phyloP scores from a whole-genome alignment of 108 stramenopile species.

The Chaetoceros tenuissimus region DNA sequence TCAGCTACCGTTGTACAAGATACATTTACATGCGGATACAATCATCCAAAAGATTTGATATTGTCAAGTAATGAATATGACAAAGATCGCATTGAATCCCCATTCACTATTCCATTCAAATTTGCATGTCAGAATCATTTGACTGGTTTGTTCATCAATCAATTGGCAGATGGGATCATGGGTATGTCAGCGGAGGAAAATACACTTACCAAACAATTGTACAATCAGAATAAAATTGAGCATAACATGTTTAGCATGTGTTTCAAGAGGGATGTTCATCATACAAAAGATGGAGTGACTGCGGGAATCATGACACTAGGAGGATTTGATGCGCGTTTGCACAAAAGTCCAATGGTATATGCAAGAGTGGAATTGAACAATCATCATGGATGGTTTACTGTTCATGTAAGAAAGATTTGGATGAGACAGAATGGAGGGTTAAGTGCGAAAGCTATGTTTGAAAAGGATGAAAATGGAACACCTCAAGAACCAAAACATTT shows the following conservation, averaged over 20 bases:
- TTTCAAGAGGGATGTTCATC: constrained; percentile 56
- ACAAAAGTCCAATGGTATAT: constrained; percentile 81
- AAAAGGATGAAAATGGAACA: constrained; percentile 16
- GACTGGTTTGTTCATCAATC: constrained; percentile 72
- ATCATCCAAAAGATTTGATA: constrained; percentile 27
- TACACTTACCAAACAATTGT: constrained; percentile 81
- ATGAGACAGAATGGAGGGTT: constrained; percentile 47
- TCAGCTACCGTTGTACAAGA: constrained; percentile 39
- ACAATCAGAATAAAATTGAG: constrained; percentile 49
- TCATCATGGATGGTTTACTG: constrained; percentile 83
- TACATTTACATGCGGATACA: constrained; percentile 31
- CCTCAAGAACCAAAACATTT: constrained; percentile 31
- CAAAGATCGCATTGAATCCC: constrained; percentile 47
- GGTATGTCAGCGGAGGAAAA: constrained; percentile 78
- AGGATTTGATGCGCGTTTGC: constrained; percentile 63
- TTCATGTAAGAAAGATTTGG: constrained; percentile 64
- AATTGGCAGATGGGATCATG: constrained; percentile 93
- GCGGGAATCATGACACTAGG: constrained; percentile 81
- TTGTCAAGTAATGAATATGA: constrained; percentile 23
- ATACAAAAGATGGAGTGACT: constrained; percentile 36
- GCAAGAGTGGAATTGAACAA: constrained; percentile 48
- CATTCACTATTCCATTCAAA: constrained; percentile 49
- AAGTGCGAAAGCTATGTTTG: too few species aligned
- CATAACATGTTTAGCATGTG: constrained; percentile 84
- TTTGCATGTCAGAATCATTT: constrained; percentile 87